A percentile compares a stretch with the other conserved stretches of the same genome.
These are phyloP conservation scores for Alopecurus myosuroides DNA, from an alignment of 176 grass and related monocot species.

Conservation along the genomic window DNA sequence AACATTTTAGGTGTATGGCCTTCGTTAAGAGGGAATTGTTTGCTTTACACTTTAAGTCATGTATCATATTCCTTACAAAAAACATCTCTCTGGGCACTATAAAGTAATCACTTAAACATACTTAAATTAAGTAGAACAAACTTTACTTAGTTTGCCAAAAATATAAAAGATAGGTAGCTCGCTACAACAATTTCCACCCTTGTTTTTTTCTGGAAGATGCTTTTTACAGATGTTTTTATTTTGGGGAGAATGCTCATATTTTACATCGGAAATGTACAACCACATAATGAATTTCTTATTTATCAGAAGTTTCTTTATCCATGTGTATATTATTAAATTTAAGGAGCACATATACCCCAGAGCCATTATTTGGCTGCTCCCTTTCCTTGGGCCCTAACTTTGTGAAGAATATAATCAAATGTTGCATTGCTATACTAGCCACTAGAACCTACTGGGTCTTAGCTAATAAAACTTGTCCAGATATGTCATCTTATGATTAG, in stretches of 20 bases:
- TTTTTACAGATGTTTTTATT: background rate
- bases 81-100: background rate
- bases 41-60: conserved; percentile 24
- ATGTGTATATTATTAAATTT: background rate
- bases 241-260: background rate
- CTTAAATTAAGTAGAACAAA: conserved; percentile 5
- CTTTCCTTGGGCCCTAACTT: conserved; percentile 21
- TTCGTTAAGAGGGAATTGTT: conserved; percentile 30
- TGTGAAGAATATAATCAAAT: conserved; percentile 39
- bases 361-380: background rate
- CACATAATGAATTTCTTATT: background rate
- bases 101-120: conserved; percentile 1
- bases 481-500: background rate
- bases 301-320: background rate
- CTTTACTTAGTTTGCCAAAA: conserved; percentile 3
- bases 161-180: background rate
- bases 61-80: background rate
- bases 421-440: background rate
- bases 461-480: background rate
- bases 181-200: background rate
- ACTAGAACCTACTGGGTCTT: conserved; percentile 6
- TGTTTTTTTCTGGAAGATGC: background rate
- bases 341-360: background rate
- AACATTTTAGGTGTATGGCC: conserved; percentile 26
- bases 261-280: background rate